Evolutionary conservation across 2,329 filamentous ascomycete genomes (phyloP).

Genomic region (Ophiostoma fasciatum): DNA sequence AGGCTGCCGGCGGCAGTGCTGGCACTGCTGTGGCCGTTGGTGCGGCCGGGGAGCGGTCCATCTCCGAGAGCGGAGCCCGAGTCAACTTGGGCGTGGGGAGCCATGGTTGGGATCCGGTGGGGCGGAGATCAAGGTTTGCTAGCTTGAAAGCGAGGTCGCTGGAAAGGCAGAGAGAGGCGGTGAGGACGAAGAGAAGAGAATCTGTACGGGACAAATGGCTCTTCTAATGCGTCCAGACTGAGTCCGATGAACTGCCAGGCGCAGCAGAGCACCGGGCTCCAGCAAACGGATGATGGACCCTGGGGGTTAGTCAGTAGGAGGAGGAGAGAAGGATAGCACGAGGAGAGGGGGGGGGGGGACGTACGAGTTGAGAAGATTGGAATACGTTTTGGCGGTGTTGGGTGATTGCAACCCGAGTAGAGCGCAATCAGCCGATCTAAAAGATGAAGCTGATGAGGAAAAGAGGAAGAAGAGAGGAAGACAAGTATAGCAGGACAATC

Average conservation of each 20-base stretch:
- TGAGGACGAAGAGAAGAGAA: slow-evolving; percentile 1
- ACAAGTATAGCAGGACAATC: neutral
- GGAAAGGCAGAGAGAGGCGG: neutral
- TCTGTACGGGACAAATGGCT: slow-evolving; percentile 1
- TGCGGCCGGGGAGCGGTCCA: slow-evolving; percentile 17
- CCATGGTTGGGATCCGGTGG: slow-evolving; percentile 46
- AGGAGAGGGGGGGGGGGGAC: slow-evolving; percentile 18
- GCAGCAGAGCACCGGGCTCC: slow-evolving; percentile 86
- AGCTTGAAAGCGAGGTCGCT: neutral
- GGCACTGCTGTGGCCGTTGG: slow-evolving; percentile 21
- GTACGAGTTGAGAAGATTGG: slow-evolving; percentile 94
- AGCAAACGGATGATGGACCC: slow-evolving; percentile 91
- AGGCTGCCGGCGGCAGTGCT: slow-evolving; percentile 39
- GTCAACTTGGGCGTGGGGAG: slow-evolving; percentile 67
- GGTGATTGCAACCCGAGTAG: slow-evolving; percentile 38
- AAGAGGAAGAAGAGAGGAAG: neutral
- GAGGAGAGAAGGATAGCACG: neutral
- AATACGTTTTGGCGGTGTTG: slow-evolving; percentile 81
- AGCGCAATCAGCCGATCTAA: slow-evolving; percentile 11
- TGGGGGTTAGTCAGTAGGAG: slow-evolving; percentile 21
- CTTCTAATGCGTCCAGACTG: slow-evolving; percentile 41
- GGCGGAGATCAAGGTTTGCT: neutral
- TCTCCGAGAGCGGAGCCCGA: slow-evolving; percentile 45
- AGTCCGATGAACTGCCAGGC: slow-evolving; percentile 68
- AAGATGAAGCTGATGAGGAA: neutral